Evolutionary conservation across 2,329 filamentous ascomycete species (phyloP).

Genomic region (Elsinoe fawcettii): DNA sequence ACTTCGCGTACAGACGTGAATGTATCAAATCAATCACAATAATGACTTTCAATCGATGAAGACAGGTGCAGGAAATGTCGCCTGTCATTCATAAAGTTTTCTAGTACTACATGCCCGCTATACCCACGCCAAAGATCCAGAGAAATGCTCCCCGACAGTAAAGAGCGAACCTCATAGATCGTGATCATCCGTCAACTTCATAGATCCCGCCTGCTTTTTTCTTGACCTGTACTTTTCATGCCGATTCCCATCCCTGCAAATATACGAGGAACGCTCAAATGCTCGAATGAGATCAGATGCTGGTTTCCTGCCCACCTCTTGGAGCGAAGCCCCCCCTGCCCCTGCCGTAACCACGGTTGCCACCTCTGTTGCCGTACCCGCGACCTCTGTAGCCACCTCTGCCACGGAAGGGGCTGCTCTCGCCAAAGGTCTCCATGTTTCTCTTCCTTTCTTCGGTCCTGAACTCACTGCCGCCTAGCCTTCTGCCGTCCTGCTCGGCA

Average conservation of each 20-base stretch:
- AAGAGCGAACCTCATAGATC: conserved; percentile 11
- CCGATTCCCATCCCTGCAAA: neutral
- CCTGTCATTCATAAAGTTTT: neutral
- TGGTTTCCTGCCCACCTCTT: neutral
- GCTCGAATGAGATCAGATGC: neutral
- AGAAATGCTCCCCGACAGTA: neutral
- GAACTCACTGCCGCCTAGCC: conserved; percentile 68
- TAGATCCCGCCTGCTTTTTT: neutral
- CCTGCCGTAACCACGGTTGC: neutral
- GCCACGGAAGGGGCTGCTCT: conserved; percentile 78
- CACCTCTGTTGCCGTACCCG: conserved; percentile 34
- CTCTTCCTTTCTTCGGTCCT: conserved; percentile 86
- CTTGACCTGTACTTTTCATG: neutral
- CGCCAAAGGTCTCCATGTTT: conserved; percentile 96
- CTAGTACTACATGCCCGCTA: conserved; percentile 10
- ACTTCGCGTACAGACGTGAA: too few species aligned
- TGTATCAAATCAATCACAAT: too few species aligned
- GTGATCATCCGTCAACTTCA: conserved; percentile 4
- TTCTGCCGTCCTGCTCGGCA: conserved; percentile 51
- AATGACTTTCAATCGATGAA: too few species aligned
- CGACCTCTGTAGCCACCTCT: conserved; percentile 71
- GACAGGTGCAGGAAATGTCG: neutral
- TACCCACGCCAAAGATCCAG: conserved; percentile 6
- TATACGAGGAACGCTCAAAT: neutral
- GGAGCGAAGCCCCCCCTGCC: conserved; percentile 11